Evolutionary conservation across 805 yeast genomes (phyloP), one percentile per base, ranked within the genome.

Genomic region (Kazachstania viticola): DNA sequence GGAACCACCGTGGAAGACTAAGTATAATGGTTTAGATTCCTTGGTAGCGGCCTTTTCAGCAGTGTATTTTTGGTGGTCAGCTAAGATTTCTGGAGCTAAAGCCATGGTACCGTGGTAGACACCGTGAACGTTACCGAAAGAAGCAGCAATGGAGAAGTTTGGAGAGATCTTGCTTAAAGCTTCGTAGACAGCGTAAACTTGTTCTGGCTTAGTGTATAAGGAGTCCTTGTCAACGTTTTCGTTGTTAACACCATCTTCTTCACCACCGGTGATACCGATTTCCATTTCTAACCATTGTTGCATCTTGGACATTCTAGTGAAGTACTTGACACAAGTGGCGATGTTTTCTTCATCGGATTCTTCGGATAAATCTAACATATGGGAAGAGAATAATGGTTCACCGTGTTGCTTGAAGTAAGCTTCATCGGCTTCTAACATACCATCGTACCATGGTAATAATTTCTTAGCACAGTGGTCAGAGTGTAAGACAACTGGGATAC

Each of bases 211-310:
- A 51, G 98, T 91, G 81, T 88, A 91, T 54, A 91, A 71, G 44
- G 80, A 62, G 43, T 81, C 85, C 68, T 80, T 79, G 59, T 75
- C 74, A 47, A 83, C 95, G 62, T 75, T 72, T 67, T 88, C 93
- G 76, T 91, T 91, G 79, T 91, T 91, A 57, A 91, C 98, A 78
- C 98, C 98, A 61, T 91, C 98, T 71, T 91, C 98, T 73, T 91
- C 98, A 79, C 98, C 98, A 70, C 98, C 98, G 62, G 98, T 91
- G 77, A 91, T 91, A 77, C 98, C 98, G 61, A 91, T 91, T 74
- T 91, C 98, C 98, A 91, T 91, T 75, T 91, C 98, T 61, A 91
- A 76, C 91, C 91, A 91, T 72, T 88, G 97, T 69, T 75, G 71
- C 75, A 88, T 71, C 69, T 81, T 84, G 62, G 93, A 67, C 77